These are phyloP conservation scores for Podospora pseudocomata DNA, from an alignment of 495 filamentous ascomycete genomes.

Conservation along the genomic window DNA sequence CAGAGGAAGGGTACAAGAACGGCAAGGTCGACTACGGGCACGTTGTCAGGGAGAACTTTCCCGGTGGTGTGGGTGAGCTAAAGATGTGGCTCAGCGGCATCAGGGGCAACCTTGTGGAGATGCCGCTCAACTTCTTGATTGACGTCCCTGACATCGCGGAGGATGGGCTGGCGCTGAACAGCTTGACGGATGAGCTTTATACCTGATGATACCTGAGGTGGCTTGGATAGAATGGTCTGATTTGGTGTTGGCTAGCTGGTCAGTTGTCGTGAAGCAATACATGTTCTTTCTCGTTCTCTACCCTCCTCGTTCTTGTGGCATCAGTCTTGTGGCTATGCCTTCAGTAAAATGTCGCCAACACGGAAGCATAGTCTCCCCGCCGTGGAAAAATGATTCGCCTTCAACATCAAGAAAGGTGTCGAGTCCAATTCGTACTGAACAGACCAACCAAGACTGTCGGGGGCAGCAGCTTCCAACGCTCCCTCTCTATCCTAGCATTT, in stretches of 20 bases:
- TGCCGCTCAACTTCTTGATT: conserved; percentile 86
- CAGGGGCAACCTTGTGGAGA: conserved; percentile 81
- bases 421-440: no score
- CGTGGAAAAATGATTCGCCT: no score
- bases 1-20: conserved; percentile 30
- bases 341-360: no score
- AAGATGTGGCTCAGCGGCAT: conserved; percentile 76
- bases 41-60: conserved; percentile 78
- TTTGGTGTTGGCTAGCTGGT: neutral
- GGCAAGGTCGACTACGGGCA: conserved; percentile 70
- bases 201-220: conserved; percentile 48
- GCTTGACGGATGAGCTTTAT: conserved; percentile 78
- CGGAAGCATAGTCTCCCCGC: no score
- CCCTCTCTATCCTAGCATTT: no score
- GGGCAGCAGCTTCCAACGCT: no score
- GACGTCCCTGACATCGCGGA: conserved; percentile 82
- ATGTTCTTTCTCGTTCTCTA: neutral
- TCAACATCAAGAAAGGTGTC: no score
- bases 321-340: neutral
- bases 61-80: conserved; percentile 61
- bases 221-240: neutral
- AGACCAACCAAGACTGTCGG: no score
- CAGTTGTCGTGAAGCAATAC: neutral
- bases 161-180: conserved; percentile 75
- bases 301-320: neutral